These are phyloP conservation scores for Ustilago cynodontis DNA, from an alignment of 1,284 basidiomycete genomes.

Conservation along the genomic window DNA sequence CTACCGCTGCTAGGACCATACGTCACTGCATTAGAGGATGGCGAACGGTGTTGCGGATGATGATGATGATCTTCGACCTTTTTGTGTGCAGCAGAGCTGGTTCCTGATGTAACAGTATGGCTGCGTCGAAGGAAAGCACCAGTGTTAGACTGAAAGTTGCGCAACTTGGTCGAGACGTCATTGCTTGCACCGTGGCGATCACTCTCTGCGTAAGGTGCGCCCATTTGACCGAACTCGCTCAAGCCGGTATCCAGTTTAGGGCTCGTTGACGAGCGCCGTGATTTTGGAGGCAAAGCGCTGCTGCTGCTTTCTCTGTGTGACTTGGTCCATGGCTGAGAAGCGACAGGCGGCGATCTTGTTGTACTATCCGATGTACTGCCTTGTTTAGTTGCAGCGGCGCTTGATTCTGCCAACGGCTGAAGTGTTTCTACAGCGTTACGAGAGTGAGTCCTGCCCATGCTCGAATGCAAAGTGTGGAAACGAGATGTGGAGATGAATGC, in stretches of 20 bases:
- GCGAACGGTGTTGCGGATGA: conserved; percentile 9
- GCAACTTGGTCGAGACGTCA: conserved; percentile 32
- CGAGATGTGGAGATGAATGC: conserved; percentile 32
- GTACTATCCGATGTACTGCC: not conserved
- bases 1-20: conserved; percentile 40
- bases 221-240: conserved; percentile 53
- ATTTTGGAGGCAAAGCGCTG: conserved; percentile 7
- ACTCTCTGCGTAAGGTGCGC: conserved; percentile 29
- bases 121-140: conserved; percentile 47
- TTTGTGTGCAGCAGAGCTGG: conserved; percentile 15
- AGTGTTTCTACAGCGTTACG: conserved; percentile 45
- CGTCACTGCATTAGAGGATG: conserved; percentile 24
- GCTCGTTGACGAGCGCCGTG: conserved; percentile 24
- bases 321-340: conserved; percentile 8
- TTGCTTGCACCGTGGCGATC: conserved; percentile 14
- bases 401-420: conserved; percentile 46
- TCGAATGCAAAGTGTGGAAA: conserved; percentile 28
- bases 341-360: conserved; percentile 6
- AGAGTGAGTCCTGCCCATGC: conserved; percentile 26
- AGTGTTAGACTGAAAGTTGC: conserved; percentile 33
- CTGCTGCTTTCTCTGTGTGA: conserved; percentile 8
- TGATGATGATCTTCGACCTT: conserved; percentile 7
- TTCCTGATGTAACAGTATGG: conserved; percentile 32
- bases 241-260: conserved; percentile 29
- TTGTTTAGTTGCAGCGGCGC: conserved; percentile 7